These are phyloP conservation scores for Borovskyia barvae DNA, from an alignment of 208 protist genomes.

Conservation along the genomic window DNA sequence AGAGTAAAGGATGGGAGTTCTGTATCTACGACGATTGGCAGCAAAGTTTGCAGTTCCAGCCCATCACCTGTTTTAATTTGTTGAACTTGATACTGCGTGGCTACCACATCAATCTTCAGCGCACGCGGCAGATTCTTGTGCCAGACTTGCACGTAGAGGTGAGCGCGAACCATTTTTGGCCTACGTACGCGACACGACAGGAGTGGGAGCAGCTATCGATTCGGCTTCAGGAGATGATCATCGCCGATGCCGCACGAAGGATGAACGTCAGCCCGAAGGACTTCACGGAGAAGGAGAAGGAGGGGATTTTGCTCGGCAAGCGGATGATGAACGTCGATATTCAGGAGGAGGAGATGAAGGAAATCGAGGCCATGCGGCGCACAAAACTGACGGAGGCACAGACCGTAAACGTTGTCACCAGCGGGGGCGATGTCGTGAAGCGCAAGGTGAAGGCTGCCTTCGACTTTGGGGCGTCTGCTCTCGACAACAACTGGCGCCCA, in stretches of 20 bases:
- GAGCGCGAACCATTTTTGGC: slow-evolving; percentile 99
- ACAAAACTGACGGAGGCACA: slow-evolving; percentile 70
- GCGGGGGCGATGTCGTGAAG: slow-evolving; percentile 67
- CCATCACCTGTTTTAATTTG: slow-evolving; percentile 99
- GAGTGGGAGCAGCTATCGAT: slow-evolving; percentile 99
- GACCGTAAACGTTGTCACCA: slow-evolving; percentile 58
- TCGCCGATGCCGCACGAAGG: slow-evolving; percentile 99
- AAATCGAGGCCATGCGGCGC: slow-evolving; percentile 96
- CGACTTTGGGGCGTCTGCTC: slow-evolving; percentile 66
- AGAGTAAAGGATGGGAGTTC: slow-evolving; percentile 99
- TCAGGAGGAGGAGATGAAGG: slow-evolving; percentile 98
- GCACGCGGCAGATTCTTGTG: slow-evolving; percentile 96
- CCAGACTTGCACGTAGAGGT: slow-evolving; percentile 97
- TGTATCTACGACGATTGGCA: slow-evolving; percentile 99
- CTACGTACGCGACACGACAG: slow-evolving; percentile 96
- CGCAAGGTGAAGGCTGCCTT: slow-evolving; percentile 84
- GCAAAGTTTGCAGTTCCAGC: slow-evolving; percentile 92
- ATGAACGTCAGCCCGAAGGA: slow-evolving; percentile 99
- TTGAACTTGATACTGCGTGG: slow-evolving; percentile 99
- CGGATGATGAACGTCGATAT: slow-evolving; percentile 98
- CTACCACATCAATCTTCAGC: slow-evolving; percentile 97
- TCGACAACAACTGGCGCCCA: slow-evolving; percentile 82
- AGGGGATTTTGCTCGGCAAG: slow-evolving; percentile 99
- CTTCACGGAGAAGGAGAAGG: slow-evolving; percentile 99
- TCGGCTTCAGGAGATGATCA: slow-evolving; percentile 99